Percentiles rank a stretch among this genome's conserved stretches.
Evolutionary conservation across 176 grass and related monocot species (phyloP).

Genomic region (Elaeis guineensis): DNA sequence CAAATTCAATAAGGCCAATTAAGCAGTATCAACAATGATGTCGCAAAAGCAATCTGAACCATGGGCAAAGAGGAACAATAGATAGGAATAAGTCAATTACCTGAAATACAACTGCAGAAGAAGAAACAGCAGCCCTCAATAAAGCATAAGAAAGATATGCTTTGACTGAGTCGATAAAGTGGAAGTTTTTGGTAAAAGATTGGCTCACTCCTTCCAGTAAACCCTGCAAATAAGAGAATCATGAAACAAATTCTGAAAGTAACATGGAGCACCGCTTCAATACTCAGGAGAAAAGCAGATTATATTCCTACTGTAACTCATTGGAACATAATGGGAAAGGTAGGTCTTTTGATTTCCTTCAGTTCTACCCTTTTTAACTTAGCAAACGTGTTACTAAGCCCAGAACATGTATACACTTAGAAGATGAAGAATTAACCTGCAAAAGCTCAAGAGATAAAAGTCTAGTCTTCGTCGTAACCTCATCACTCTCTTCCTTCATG

Average conservation of each 20-base stretch:
- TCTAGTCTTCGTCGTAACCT: constrained; percentile 90
- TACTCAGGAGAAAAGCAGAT: too few species aligned
- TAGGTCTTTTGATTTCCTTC: constrained; percentile 3
- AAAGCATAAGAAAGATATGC: constrained; percentile 98
- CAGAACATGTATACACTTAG: not conserved
- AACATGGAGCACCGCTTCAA: constrained; percentile 24
- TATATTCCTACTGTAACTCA: too few species aligned
- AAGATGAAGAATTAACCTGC: constrained; percentile 43
- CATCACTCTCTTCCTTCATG: constrained; percentile 99
- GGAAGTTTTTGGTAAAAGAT: constrained; percentile 93
- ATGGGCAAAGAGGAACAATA: constrained; percentile 13
- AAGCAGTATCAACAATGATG: too few species aligned
- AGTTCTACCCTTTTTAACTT: too few species aligned
- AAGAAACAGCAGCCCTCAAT: constrained; percentile 79
- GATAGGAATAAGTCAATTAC: constrained; percentile 12
- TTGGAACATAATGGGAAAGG: not conserved
- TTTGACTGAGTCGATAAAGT: constrained; percentile 99
- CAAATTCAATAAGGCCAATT: too few species aligned
- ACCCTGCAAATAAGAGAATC: constrained; percentile 44
- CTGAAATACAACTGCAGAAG: constrained; percentile 92
- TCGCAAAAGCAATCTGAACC: not conserved
- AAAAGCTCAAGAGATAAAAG: constrained; percentile 94
- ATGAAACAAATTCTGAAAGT: constrained; percentile 22
- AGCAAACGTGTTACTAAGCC: too few species aligned
- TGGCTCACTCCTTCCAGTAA: constrained; percentile 92